Conservation (phyloP, 2,329 filamentous ascomycete genomes). For the Dissoconium aciculare region DNA sequence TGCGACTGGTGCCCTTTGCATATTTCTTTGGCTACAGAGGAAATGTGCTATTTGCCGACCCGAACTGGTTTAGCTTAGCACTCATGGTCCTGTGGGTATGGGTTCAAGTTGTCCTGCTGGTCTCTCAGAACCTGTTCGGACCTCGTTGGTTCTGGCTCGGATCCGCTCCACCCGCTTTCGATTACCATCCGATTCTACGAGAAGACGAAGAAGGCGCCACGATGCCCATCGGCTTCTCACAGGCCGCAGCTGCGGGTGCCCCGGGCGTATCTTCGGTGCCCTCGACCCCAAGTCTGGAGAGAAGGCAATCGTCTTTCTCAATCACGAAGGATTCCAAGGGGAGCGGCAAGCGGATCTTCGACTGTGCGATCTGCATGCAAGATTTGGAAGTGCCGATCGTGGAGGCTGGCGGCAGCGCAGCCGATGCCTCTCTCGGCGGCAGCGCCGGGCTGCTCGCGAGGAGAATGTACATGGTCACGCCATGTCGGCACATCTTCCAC, state of each 20-base stretch:
- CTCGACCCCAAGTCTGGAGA: slow-evolving; percentile 10
- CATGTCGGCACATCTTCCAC: slow-evolving; percentile 92
- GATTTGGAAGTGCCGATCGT: slow-evolving; percentile 78
- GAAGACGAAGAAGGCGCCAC: slow-evolving; percentile 66
- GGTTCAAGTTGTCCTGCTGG: slow-evolving; percentile 68
- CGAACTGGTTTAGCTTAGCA: slow-evolving; percentile 50
- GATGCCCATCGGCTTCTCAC: slow-evolving; percentile 56
- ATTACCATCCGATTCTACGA: slow-evolving; percentile 82
- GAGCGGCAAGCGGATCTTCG: slow-evolving; percentile 50
- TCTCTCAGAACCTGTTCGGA: slow-evolving; percentile 68
- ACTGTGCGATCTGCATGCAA: slow-evolving; percentile 93
- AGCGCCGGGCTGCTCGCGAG: slow-evolving; percentile 54
- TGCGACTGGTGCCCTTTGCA: slow-evolving; percentile 63
- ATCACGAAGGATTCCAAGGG: slow-evolving; percentile 30
- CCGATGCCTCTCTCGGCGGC: slow-evolving; percentile 31
- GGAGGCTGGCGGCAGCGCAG: slow-evolving; percentile 28
- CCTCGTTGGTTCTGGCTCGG: slow-evolving; percentile 61
- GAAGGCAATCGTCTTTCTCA: slow-evolving; percentile 7
- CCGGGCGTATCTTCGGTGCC: slow-evolving; percentile 13
- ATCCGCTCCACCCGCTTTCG: slow-evolving; percentile 58
- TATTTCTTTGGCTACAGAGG: slow-evolving; percentile 70
- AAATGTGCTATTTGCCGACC: slow-evolving; percentile 67
- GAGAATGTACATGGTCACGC: slow-evolving; percentile 89
- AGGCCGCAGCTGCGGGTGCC: slow-evolving; percentile 16
- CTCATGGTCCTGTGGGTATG: slow-evolving; percentile 65